Percentiles rank a stretch among this genome's conserved stretches.
Conservation (phyloP, 345 rosid genomes). For the Citrus hindsii region DNA sequence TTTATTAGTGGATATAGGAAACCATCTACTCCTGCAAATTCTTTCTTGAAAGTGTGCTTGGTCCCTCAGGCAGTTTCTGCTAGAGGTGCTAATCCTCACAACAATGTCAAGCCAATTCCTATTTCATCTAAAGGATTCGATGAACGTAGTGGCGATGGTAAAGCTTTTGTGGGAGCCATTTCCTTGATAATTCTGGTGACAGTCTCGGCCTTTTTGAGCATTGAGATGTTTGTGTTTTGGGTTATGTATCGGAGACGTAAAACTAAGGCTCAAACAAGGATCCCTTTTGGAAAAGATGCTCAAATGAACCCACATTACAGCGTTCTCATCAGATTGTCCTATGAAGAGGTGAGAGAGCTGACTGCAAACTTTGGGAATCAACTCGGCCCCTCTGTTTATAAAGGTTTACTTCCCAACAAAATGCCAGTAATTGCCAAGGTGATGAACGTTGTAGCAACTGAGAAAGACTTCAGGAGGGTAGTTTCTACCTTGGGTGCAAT, state of each 20-base stretch:
- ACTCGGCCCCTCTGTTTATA: conserved; percentile 29
- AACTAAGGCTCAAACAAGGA: conserved; percentile 17
- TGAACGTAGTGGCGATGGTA: conserved; percentile 8
- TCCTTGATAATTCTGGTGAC: conserved; percentile 26
- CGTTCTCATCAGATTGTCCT: conserved; percentile 25
- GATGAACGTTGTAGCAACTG: conserved; percentile 14
- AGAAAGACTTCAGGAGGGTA: conserved; percentile 27
- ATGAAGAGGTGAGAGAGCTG: conserved; percentile 27
- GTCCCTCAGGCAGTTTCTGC: conserved; percentile 40
- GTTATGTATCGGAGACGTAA: conserved; percentile 19
- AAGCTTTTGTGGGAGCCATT: conserved; percentile 18
- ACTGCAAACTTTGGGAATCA: conserved; percentile 16
- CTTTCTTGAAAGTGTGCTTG: conserved; percentile 33
- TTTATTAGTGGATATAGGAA: conserved; percentile 30
- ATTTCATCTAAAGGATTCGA: conserved; percentile 13
- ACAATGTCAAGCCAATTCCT: conserved; percentile 8
- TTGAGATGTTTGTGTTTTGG: conserved; percentile 22
- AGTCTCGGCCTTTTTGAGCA: conserved; percentile 15
- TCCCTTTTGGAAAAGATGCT: conserved; percentile 28
- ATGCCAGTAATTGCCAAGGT: conserved; percentile 23
- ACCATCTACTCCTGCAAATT: conserved; percentile 24
- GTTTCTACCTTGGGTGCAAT: conserved; percentile 33
- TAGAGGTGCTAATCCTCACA: conserved; percentile 17
- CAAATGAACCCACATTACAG: conserved; percentile 22
- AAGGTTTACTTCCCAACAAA: conserved; percentile 24